Evolutionary conservation across 371 early-diverging fungal species (phyloP), one percentile per base, ranked within the genome.

Genomic region (Funneliformis caledonium): DNA sequence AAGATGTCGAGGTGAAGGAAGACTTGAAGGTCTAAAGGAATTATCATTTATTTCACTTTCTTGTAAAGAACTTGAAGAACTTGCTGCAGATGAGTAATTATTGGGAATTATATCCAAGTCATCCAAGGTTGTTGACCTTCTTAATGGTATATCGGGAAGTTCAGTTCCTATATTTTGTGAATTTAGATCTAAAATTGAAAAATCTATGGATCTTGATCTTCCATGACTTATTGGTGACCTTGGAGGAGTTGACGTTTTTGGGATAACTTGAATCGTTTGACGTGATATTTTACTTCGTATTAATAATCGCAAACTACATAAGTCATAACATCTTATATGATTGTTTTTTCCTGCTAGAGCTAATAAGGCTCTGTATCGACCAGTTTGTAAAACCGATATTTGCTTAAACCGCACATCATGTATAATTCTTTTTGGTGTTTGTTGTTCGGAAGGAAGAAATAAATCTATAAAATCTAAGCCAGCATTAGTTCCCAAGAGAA

Each of bases 381-480:
- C 45, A 43, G 47, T 47, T 64, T 37, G 16, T n/a, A 77, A 45
- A 77, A 77, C 42, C 48, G 26, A 19, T 16, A 77, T 42, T 42
- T 77, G 64, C 31, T 62, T 62, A 64, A 77, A 77, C 22, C 77
- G 26, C 45, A 65, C 64, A 64, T n/a, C 12, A 37, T 77, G 22
- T 12, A 77, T 77, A 42, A 77, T 16, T 19, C 45, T 60, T 45
- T 64, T 64, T 60, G 77, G 64, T 37, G 48, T 47, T 65, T 77
- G 77, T 3, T 70, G 22, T 70, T 70, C 31, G 8, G 77, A 48
- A 43, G 77, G 64, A 14, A 76, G 31, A 19, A 64, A 64, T 37
- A 77, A 65, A 61, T 77, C 77, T 22, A 77, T 77, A 45, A 60
- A 77, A 37, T 77, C 77, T 47, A 77, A 61, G 12, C 77, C 50